Base-by-base conservation (phyloP, 192 early-diverging fungal species). In the Umbelopsis sp. region DNA sequence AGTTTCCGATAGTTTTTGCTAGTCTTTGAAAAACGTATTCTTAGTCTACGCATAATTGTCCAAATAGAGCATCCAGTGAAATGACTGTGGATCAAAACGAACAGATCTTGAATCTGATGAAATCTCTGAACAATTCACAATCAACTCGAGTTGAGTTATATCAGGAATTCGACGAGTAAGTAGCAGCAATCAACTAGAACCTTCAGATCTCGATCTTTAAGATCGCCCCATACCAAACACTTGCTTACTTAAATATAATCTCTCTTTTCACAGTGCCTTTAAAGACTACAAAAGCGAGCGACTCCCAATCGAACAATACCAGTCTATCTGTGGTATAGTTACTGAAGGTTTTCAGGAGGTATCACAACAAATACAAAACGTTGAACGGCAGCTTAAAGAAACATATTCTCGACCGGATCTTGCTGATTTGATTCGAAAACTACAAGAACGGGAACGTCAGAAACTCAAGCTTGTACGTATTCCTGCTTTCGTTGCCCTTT, bases 261-360 rank as follows among this genome's bases (percentile, higher is more conserved):
- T 37, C 16, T 33, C 44, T 2, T 49, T 37, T 49, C 67, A 30
- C 33, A 80, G 78, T 45, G 78, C 78, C 1, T 80, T 73, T 44
- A 68, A 73, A 23, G 78, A 80, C 47, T 80, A 76, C 49, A 45
- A 72, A 20, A 23, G 33, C 4, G 68, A 72, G 22, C 64, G 66
- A 30, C 73, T 71, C 35, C 69, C 74, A n/a, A 23, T 71, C 18
- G 74, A 76, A 8, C 71, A 75, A 44, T 80, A 76, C 47, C 68
- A 75, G n/a, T 80, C 78, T 12, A 76, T 80, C 21, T 80, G 78
- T 49, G 61, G 55, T 10, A 80, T 80, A 15, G 78, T 80, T 27
- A 80, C 78, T 9, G 74, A 80, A 33, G 78, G 78, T 3, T 80
- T 80, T 55, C 78, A 80, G 44, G 74, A 80, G 27, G 78, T 76